A percentile compares a stretch with the other conserved stretches of the same genome.
Conservation (phyloP, 83 land plant species). For the Diphasiastrum complanatum region DNA sequence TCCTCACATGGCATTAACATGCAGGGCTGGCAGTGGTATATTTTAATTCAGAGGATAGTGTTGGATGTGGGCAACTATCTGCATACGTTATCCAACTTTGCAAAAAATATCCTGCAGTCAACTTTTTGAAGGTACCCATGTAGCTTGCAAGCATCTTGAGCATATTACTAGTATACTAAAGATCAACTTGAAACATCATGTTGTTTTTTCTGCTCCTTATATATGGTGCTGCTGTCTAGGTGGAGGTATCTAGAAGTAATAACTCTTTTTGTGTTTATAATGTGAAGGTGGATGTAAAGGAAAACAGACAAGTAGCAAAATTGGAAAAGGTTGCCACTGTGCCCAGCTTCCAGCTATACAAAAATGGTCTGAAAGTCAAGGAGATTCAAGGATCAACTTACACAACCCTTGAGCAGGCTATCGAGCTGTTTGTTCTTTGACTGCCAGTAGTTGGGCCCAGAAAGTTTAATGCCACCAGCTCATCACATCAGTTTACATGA, state of each 20-base stretch:
- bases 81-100: background rate
- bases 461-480: too few relatives aligned
- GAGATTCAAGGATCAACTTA: constrained; percentile 5
- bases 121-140: constrained; percentile 7
- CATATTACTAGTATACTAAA: too few relatives aligned
- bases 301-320: background rate
- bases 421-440: constrained; percentile 1
- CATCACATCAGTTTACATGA: too few relatives aligned
- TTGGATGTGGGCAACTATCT: constrained; percentile 6
- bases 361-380: constrained; percentile 13
- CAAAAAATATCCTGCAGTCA: constrained; percentile 9
- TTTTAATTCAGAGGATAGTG: constrained; percentile 6
- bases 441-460: too few relatives aligned
- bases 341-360: constrained; percentile 11
- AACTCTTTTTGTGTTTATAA: background rate
- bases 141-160: too few relatives aligned
- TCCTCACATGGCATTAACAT: too few relatives aligned
- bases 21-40: constrained; percentile 11
- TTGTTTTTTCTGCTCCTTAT: too few relatives aligned
- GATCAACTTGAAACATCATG: too few relatives aligned
- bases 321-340: constrained; percentile 6
- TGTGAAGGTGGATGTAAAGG: constrained; percentile 12
- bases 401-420: background rate
- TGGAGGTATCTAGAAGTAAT: too few relatives aligned
- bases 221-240: too few relatives aligned